Percentiles rank a stretch among this genome's conserved stretches.
Evolutionary conservation across 306 rosid genomes (phyloP).

Genomic region (Abrus precatorius): DNA sequence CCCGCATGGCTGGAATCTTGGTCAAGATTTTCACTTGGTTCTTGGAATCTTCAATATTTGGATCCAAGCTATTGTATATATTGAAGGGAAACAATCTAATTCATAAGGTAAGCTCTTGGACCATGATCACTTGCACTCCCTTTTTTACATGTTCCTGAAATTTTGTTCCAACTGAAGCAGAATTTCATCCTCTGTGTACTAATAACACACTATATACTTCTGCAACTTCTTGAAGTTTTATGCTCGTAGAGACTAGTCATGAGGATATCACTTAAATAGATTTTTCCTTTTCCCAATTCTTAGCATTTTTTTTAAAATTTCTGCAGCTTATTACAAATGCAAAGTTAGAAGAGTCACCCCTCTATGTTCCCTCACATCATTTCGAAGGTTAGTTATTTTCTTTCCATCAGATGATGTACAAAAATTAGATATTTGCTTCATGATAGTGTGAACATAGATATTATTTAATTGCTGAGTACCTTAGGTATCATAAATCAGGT

Average conservation of each 20-base stretch:
- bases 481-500: not conserved
- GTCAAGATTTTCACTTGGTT: constrained; percentile 78
- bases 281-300: not conserved
- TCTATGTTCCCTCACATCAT: constrained; percentile 73
- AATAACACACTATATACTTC: not conserved
- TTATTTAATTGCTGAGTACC: not conserved
- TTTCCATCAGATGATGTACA: not conserved
- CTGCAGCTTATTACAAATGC: constrained; percentile 83
- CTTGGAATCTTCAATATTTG: constrained; percentile 72
- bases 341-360: constrained; percentile 79
- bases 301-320: not conserved
- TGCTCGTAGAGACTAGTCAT: not conserved
- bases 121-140: not conserved
- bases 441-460: constrained; percentile 6
- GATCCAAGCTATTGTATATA: constrained; percentile 60
- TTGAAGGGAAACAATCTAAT: constrained; percentile 76
- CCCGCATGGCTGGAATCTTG: constrained; percentile 83
- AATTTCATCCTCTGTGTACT: constrained; percentile 15
- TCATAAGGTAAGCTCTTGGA: constrained; percentile 65
- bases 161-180: not conserved
- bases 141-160: not conserved
- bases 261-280: not conserved
- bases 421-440: not conserved
- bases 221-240: not conserved
- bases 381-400: constrained; percentile 65